Evolutionary conservation across 306 rosid species (phyloP).

Genomic region (Luffa aegyptiaca): DNA sequence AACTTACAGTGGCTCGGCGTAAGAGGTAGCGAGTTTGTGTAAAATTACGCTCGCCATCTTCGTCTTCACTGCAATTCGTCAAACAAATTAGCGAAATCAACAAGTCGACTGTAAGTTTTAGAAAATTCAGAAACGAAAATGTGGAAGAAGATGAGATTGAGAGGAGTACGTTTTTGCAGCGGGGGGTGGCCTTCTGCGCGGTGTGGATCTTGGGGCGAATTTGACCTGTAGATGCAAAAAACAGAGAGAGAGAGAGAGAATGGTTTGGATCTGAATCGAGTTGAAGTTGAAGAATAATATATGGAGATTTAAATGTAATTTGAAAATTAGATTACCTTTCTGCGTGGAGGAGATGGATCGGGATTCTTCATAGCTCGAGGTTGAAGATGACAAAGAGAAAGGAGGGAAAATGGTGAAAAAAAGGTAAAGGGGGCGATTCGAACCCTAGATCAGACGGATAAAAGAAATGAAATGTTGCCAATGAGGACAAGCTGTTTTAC

Average conservation of each 20-base stretch:
- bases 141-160: not conserved
- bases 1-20: slow-evolving; percentile 36
- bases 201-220: slow-evolving; percentile 39
- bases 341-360: slow-evolving; percentile 9
- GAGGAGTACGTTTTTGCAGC: slow-evolving; percentile 24
- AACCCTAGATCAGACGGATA: not conserved
- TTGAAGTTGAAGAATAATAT: not conserved
- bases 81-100: not conserved
- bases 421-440: not conserved
- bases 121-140: not conserved
- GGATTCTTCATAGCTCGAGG: slow-evolving; percentile 26
- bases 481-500: not conserved
- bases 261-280: not conserved
- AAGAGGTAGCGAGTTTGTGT: slow-evolving; percentile 23
- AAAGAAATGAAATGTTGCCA: not conserved
- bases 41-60: slow-evolving; percentile 16
- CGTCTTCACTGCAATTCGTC: slow-evolving; percentile 32
- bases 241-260: too few species aligned
- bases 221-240: slow-evolving; percentile 23
- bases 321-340: slow-evolving; percentile 30
- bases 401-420: not conserved
- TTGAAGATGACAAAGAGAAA: slow-evolving; percentile 9
- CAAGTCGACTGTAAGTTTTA: not conserved
- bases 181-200: slow-evolving; percentile 21
- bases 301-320: not conserved